Base-by-base conservation (phyloP, 164 flowering plant species). In the Pachysandra terminalis region DNA sequence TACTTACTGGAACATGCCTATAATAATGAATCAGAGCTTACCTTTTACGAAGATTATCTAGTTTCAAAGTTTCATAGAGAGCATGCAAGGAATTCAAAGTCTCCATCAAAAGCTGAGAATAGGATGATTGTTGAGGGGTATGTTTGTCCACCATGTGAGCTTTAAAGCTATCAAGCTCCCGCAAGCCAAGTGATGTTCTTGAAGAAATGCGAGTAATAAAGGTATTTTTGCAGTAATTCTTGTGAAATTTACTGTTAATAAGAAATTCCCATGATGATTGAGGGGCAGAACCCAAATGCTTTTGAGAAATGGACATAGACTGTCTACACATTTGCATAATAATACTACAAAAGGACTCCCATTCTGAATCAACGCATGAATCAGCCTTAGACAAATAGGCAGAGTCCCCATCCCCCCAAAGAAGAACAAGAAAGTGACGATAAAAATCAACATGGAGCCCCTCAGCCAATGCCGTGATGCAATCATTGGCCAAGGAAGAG, bases 51-150 rank as follows among this genome's bases (percentile, higher is more conserved):
- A 89, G 96, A 80, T 68, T 84, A 69, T 91, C 86, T 57, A 93
- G 81, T 71, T 96, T 96, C 75, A 93, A 77, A 76, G 77, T 83
- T 78, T 96, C 99, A 80, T 96, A 96, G n/a, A 96, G 84, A 13
- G 98, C 90, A 86, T 96, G 99, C 78, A 96, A 72, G 23, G 83
- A 75, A 68, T 88, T 87, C 76, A 93, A 77, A 65, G 81, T 81
- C 72, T 82, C 89, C 66, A 66, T 66, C 68, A 93, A 68, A 58
- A 89, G 70, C 66, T 88, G 85, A 58, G 66, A 52, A 63, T 75
- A 73, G 59, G 75, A 81, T 69, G 84, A 64, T 35, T 66, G 80
- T 49, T 82, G 84, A 53, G 65, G 48, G 64, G 51, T 78, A 56
- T 71, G 72, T 27, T 41, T 63, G 60, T 65, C 68, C 61, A 63